Percentiles rank a stretch among this genome's conserved stretches.
Evolutionary conservation across 768 basidiomycete genomes (phyloP).

Genomic region (Amanita inopinata): DNA sequence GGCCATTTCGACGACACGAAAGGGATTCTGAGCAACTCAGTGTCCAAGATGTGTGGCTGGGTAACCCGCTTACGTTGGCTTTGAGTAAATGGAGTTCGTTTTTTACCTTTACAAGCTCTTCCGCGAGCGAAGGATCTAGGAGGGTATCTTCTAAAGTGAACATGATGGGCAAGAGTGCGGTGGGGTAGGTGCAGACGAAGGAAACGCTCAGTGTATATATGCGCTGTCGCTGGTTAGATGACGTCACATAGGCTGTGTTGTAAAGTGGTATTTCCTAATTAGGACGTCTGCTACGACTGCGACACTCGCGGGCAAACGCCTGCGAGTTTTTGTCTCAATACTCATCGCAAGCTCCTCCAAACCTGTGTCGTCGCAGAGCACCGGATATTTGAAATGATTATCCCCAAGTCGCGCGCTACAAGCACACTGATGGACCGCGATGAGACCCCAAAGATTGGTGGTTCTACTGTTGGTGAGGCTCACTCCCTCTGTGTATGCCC

Average conservation of each 20-base stretch:
- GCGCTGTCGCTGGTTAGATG: no score
- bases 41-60: background rate
- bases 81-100: slow-evolving; percentile 1
- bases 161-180: background rate
- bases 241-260: background rate
- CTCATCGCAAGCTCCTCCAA: no score
- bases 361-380: no score
- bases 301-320: no score
- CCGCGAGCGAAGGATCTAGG: background rate
- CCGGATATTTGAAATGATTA: no score
- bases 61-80: background rate
- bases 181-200: no score
- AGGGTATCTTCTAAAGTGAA: background rate
- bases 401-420: background rate
- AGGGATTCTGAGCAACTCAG: slow-evolving; percentile 27
- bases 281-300: no score
- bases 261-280: no score
- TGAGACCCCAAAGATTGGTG: slow-evolving; percentile 4
- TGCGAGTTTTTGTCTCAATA: no score
- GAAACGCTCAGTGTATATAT: no score
- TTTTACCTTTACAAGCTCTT: background rate
- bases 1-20: slow-evolving; percentile 40
- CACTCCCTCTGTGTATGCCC: background rate
- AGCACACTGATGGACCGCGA: background rate
- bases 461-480: slow-evolving; percentile 6